Conservation (phyloP, 148 eudicot genomes). For the Hydrangea macrophylla region DNA sequence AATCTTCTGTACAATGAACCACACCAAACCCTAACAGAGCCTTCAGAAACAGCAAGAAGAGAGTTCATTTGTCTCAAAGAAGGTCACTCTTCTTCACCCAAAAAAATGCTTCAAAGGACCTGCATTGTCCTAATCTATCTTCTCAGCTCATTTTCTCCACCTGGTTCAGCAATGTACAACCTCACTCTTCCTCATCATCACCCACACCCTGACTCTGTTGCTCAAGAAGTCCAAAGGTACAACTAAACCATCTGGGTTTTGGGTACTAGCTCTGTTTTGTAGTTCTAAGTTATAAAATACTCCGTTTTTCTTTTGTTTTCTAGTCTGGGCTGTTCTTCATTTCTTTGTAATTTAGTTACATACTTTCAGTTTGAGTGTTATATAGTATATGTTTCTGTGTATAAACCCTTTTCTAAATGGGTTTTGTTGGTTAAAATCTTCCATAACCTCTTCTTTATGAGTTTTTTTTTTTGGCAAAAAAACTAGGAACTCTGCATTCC, state of each 20-base stretch:
- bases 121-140: conserved; percentile 51
- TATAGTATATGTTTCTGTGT: no score
- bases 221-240: conserved; percentile 68
- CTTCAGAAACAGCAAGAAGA: neutral
- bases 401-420: no score
- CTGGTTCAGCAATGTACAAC: conserved; percentile 37
- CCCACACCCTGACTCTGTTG: conserved; percentile 83
- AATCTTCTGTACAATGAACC: neutral
- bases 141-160: conserved; percentile 23
- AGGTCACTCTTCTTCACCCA: neutral
- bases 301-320: neutral
- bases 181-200: conserved; percentile 77
- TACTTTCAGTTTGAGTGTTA: neutral
- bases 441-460: no score
- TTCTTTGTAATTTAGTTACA: neutral
- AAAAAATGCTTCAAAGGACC: conserved; percentile 39
- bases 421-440: no score
- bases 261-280: no score
- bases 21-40: neutral
- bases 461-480: neutral
- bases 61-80: neutral
- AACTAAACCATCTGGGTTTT: neutral
- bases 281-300: neutral
- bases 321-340: neutral
- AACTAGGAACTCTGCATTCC: neutral